A percentile compares a stretch with the other conserved stretches of the same genome.
Evolutionary conservation across 306 rosid species (phyloP).

Genomic region (Boehmeria nivea): DNA sequence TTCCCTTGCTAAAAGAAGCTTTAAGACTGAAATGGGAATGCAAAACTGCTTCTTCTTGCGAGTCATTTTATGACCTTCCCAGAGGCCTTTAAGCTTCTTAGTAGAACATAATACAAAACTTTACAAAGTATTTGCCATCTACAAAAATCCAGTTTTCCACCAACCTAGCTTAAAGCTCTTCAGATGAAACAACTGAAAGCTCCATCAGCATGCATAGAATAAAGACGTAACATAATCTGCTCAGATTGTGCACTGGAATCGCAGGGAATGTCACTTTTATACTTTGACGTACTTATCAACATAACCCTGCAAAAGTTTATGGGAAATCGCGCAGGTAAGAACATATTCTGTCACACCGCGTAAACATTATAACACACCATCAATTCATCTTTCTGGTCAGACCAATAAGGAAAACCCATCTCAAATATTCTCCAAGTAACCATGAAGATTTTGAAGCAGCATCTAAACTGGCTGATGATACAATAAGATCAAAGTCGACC

Average conservation of each 20-base stretch:
- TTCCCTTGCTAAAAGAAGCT: background rate
- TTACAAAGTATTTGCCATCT: slow-evolving; percentile 11
- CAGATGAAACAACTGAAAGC: too few relatives aligned
- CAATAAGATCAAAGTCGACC: too few relatives aligned
- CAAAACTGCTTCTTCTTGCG: background rate
- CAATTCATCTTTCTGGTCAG: background rate
- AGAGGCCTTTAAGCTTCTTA: background rate
- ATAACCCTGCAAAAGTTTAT: slow-evolving; percentile 57
- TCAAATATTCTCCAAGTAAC: background rate
- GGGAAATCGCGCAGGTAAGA: slow-evolving; percentile 8
- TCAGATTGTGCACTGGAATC: slow-evolving; percentile 1
- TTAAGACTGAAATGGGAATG: background rate
- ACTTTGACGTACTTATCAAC: slow-evolving; percentile 77
- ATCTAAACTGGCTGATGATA: background rate
- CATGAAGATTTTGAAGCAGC: background rate
- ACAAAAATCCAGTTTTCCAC: slow-evolving; percentile 1
- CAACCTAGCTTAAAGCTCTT: too few relatives aligned
- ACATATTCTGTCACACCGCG: background rate
- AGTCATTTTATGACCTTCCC: too few relatives aligned
- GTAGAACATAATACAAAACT: slow-evolving; percentile 8
- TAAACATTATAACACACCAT: background rate
- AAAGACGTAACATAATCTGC: background rate
- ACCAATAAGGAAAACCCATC: background rate
- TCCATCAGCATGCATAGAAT: slow-evolving; percentile 1
- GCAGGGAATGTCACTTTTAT: slow-evolving; percentile 19